These are phyloP conservation scores for Penicillium janthinellum DNA, from an alignment of 2,329 filamentous ascomycete genomes.

Conservation along the genomic window DNA sequence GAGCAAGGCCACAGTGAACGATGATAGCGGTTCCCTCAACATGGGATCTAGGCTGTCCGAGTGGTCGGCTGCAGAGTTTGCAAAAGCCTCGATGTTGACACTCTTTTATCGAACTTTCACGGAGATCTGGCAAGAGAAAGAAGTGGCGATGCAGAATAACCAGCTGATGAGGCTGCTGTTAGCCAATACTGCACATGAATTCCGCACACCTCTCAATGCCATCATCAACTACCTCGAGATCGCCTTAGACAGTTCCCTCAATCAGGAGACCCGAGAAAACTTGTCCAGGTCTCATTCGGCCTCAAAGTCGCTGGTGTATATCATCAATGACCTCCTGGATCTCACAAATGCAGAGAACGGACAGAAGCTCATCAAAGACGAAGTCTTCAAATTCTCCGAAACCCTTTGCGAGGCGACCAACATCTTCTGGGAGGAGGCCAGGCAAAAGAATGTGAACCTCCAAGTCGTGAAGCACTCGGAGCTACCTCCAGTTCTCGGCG, in stretches of 20 bases:
- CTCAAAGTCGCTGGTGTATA: conserved; percentile 86
- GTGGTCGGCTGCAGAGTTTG: conserved; percentile 84
- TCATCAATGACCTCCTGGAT: conserved; percentile 87
- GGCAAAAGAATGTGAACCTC: conserved; percentile 72
- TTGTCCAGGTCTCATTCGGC: conserved; percentile 81
- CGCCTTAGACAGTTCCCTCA: conserved; percentile 75
- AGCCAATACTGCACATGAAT: conserved; percentile 86
- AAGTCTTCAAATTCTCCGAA: conserved; percentile 70
- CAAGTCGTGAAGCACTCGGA: conserved; percentile 67
- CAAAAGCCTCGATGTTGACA: conserved; percentile 82
- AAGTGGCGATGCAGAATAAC: conserved; percentile 76
- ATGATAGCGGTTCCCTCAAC: not conserved
- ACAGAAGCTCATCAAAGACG: conserved; percentile 73
- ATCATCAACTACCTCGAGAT: conserved; percentile 95
- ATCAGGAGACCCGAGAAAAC: conserved; percentile 80
- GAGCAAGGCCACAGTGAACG: conserved; percentile 54
- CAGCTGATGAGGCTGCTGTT: conserved; percentile 75
- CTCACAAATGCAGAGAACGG: conserved; percentile 85
- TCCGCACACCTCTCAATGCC: conserved; percentile 85
- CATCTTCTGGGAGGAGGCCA: conserved; percentile 73
- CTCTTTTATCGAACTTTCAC: conserved; percentile 86
- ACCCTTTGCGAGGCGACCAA: conserved; percentile 76
- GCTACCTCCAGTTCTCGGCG: conserved; percentile 74
- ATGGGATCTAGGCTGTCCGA: conserved; percentile 64
- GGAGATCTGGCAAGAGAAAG: conserved; percentile 87